Evolutionary conservation across 805 yeast species (phyloP).

Genomic region (Candida stauntonica): DNA sequence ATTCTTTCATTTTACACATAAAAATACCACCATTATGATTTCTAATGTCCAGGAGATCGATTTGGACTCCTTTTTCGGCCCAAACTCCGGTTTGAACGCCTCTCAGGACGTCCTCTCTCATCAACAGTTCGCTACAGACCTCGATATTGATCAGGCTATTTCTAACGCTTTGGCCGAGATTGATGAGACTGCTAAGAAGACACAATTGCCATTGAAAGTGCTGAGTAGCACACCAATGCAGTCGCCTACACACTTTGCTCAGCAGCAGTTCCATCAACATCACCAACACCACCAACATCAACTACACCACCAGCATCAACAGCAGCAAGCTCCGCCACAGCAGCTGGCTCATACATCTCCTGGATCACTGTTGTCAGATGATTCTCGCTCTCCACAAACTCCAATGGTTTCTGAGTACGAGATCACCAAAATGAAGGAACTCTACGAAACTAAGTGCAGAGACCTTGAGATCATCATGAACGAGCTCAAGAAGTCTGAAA

Average conservation of each 20-base stretch:
- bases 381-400: slow-evolving; percentile 21
- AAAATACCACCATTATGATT: slow-evolving; percentile 3
- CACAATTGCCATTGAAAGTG: neutral
- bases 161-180: slow-evolving; percentile 14
- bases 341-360: slow-evolving; percentile 26
- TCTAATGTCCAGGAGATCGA: slow-evolving; percentile 11
- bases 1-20: neutral
- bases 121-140: neutral
- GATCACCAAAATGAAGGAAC: slow-evolving; percentile 25
- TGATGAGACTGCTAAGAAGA: slow-evolving; percentile 6
- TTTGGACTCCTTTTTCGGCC: slow-evolving; percentile 11
- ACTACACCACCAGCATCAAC: neutral
- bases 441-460: slow-evolving; percentile 30
- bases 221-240: neutral
- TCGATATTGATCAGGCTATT: slow-evolving; percentile 15
- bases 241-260: neutral
- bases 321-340: slow-evolving; percentile 8
- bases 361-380: slow-evolving; percentile 32
- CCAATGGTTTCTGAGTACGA: slow-evolving; percentile 6
- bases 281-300: neutral
- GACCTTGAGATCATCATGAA: slow-evolving; percentile 31
- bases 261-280: slow-evolving; percentile 1
- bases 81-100: neutral
- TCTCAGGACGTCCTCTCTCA: too few species aligned
- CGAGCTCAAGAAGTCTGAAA: slow-evolving; percentile 34